phyloP scores from a whole-genome alignment of 1,139 yeast genomes.

The Kodamaea arcana region DNA sequence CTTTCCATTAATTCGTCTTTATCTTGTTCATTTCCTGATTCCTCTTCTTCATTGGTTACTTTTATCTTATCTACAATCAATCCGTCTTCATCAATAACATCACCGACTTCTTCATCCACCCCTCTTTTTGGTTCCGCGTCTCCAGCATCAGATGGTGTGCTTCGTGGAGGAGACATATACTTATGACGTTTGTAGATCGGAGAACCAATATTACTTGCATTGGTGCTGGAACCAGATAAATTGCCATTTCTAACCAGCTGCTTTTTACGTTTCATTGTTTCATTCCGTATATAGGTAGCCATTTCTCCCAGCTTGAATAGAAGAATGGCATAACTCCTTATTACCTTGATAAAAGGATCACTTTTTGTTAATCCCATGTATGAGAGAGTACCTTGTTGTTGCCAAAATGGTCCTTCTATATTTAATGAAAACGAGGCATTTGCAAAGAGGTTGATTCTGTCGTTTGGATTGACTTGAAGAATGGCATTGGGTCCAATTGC shows the following conservation, averaged over 20 bases:
- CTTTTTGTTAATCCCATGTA: conserved; percentile 42
- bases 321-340: conserved; percentile 34
- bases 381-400: conserved; percentile 41
- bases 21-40: background rate
- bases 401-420: conserved; percentile 39
- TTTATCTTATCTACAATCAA: conserved; percentile 17
- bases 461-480: conserved; percentile 33
- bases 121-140: background rate
- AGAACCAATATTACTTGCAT: background rate
- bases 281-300: conserved; percentile 27
- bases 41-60: conserved; percentile 5
- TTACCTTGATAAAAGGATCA: conserved; percentile 38
- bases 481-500: conserved; percentile 37
- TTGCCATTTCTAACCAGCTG: background rate
- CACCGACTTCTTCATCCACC: conserved; percentile 11
- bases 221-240: background rate
- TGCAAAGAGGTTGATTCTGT: conserved; percentile 32
- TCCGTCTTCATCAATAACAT: conserved; percentile 17
- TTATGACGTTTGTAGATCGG: conserved; percentile 1
- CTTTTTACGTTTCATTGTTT: conserved; percentile 13
- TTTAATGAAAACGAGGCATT: conserved; percentile 35
- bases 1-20: background rate
- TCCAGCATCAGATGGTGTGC: background rate
- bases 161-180: background rate
- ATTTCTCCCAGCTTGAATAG: conserved; percentile 36